phyloP scores from a whole-genome alignment of 2,329 filamentous ascomycete genomes.

The Cladosporium sp. region DNA sequence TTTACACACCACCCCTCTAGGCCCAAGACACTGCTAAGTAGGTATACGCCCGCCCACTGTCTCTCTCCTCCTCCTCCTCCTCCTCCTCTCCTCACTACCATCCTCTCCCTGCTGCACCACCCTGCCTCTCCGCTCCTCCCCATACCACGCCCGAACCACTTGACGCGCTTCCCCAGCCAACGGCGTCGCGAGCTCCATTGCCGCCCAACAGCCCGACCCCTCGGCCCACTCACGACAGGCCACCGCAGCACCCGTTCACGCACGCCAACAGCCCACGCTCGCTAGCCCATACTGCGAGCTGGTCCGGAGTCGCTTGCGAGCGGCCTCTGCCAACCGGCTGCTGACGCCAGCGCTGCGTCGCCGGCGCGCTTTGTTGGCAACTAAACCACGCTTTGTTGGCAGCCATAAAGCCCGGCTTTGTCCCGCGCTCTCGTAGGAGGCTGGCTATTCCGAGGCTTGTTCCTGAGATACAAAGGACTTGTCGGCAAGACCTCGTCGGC shows the following conservation, averaged over 20 bases:
- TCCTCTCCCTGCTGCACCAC: no score
- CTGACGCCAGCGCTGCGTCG: not conserved
- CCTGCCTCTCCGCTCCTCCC: no score
- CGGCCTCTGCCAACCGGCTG: not conserved
- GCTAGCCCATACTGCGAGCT: conserved; percentile 3
- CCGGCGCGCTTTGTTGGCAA: conserved; percentile 6
- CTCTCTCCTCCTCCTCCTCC: no score
- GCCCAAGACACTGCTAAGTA: no score
- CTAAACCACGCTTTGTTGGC: conserved; percentile 1
- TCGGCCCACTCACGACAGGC: conserved; percentile 7
- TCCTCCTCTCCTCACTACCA: no score
- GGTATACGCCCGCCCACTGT: no score
- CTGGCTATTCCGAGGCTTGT: conserved; percentile 8
- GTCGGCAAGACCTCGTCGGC: not conserved
- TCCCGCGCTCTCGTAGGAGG: not conserved
- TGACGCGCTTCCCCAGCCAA: conserved; percentile 9
- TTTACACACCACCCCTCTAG: no score
- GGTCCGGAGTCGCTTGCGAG: conserved; percentile 1
- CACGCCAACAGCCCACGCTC: conserved; percentile 6
- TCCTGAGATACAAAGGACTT: conserved; percentile 6
- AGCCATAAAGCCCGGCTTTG: not conserved
- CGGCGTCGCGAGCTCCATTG: not conserved
- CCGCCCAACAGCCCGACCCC: not conserved
- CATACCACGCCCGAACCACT: no score
- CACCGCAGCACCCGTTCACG: conserved; percentile 2